phyloP scores from a whole-genome alignment of 2,329 filamentous ascomycete species.

The Colletotrichum coccodes region DNA sequence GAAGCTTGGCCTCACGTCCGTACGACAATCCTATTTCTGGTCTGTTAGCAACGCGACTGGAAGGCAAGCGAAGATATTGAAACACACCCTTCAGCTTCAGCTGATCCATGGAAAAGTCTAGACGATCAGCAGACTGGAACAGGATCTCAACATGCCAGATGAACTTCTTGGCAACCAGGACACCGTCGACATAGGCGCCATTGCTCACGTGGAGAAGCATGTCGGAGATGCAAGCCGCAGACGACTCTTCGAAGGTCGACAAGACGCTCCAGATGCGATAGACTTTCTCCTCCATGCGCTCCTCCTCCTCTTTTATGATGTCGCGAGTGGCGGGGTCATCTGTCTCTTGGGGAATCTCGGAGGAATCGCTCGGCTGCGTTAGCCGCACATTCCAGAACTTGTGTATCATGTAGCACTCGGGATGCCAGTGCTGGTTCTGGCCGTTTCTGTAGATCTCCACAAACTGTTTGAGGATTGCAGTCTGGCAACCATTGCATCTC shows the following conservation, averaged over 20 bases:
- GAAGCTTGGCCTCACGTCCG: slow-evolving; percentile 92
- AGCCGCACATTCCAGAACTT: slow-evolving; percentile 99
- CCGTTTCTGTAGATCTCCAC: slow-evolving; percentile 99
- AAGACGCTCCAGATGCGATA: slow-evolving; percentile 98
- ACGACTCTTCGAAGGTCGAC: slow-evolving; percentile 97
- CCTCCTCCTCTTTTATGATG: slow-evolving; percentile 84
- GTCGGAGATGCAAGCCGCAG: slow-evolving; percentile 97
- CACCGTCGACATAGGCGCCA: slow-evolving; percentile 93
- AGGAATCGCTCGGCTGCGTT: slow-evolving; percentile 66
- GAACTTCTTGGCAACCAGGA: slow-evolving; percentile 94
- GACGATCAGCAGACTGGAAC: slow-evolving; percentile 86
- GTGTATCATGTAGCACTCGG: slow-evolving; percentile 99
- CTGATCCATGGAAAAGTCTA: slow-evolving; percentile 78
- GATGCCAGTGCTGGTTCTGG: slow-evolving; percentile 99
- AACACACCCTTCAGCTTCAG: slow-evolving; percentile 79
- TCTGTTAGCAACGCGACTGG: slow-evolving; percentile 8
- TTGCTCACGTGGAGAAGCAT: slow-evolving; percentile 99
- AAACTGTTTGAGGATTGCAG: slow-evolving; percentile 97
- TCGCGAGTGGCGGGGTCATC: slow-evolving; percentile 74
- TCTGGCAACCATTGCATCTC: slow-evolving; percentile 95
- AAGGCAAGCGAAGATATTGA: background rate
- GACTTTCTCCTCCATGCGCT: slow-evolving; percentile 96
- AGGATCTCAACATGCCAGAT: slow-evolving; percentile 96
- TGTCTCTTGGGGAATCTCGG: slow-evolving; percentile 54
- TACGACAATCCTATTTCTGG: slow-evolving; percentile 79